phyloP scores from a whole-genome alignment of 305 asterid genomes.

The Coffea humblotiana region DNA sequence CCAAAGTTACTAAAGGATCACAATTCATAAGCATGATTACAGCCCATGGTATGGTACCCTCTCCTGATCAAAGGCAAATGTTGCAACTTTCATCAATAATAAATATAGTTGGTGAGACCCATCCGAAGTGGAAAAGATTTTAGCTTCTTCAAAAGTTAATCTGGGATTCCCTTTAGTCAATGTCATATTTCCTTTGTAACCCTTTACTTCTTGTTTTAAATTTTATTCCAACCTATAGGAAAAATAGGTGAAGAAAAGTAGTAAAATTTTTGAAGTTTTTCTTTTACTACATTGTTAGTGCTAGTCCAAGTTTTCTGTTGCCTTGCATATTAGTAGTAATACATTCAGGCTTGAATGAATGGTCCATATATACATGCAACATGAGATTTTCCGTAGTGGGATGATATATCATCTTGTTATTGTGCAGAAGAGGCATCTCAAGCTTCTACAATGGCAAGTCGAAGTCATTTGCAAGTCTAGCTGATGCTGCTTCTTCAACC shows the following conservation, averaged over 20 bases:
- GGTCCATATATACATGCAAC: background rate
- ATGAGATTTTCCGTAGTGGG: background rate
- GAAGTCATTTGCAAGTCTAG: conserved; percentile 69
- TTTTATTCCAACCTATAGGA: background rate
- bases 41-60: background rate
- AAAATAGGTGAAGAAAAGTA: background rate
- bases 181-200: background rate
- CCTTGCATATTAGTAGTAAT: background rate
- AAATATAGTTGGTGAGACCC: background rate
- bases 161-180: background rate
- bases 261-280: background rate
- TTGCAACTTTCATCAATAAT: background rate
- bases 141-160: background rate
- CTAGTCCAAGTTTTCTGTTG: background rate
- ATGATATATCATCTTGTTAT: background rate
- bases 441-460: conserved; percentile 83
- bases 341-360: background rate
- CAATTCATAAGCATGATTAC: background rate
- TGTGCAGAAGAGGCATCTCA: conserved; percentile 76
- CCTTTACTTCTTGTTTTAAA: background rate
- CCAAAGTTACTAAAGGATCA: background rate
- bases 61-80: background rate
- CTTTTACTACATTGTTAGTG: background rate
- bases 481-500: conserved; percentile 45
- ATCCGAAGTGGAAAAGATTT: background rate